Base-by-base conservation (phyloP, 2,329 filamentous ascomycete species). In the Sporothrix mexicana region DNA sequence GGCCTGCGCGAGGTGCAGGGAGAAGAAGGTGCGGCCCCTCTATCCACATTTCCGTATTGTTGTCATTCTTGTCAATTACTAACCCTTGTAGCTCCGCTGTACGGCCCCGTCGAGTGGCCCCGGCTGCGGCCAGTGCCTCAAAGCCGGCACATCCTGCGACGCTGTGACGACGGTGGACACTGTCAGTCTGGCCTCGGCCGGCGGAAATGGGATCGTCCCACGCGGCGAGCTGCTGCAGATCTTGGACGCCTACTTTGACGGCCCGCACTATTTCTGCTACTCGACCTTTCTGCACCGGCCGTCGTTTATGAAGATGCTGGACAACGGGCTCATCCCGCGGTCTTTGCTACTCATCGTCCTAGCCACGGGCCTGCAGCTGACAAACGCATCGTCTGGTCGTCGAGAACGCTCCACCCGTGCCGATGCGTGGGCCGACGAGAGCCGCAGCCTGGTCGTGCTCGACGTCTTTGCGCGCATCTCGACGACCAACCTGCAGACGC, bases 401-500 rank as follows among this genome's bases (percentile, higher is more conserved):
- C 23, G n/a, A 1, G 47, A 53, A 8, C 68, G 53, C n/a, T 70
- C 68, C 1, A 23, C 30, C 4, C 51, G 51, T 1, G 68, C 68
- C 51, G 68, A 70, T 23, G 41, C 51, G 4, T 70, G 68, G 68
- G 68, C 45, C 53, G 68, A 70, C 41, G 68, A 59, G 68, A 45
- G 68, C 41, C 68, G 68, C 51, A 55, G 53, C 9, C 41, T 57
- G 2, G 68, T 70, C 15, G 68, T 70, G n/a, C 12, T 30, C 9
- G 25, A 59, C 53, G 68, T 70, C 30, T 70, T 70, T 70, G 51
- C 45, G n/a, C 68, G 68, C 51, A 70, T 70, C 15, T 70, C 68
- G 2, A 70, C 68, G 12, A 59, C 68, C 8, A 70, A 59, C 53
- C 51, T 70, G 51, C 68, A 70, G 51, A 59, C 68, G 0, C 36